These are phyloP conservation scores for Onygenales sp. DNA, from an alignment of 2,329 filamentous ascomycete species.

Conservation along the genomic window DNA sequence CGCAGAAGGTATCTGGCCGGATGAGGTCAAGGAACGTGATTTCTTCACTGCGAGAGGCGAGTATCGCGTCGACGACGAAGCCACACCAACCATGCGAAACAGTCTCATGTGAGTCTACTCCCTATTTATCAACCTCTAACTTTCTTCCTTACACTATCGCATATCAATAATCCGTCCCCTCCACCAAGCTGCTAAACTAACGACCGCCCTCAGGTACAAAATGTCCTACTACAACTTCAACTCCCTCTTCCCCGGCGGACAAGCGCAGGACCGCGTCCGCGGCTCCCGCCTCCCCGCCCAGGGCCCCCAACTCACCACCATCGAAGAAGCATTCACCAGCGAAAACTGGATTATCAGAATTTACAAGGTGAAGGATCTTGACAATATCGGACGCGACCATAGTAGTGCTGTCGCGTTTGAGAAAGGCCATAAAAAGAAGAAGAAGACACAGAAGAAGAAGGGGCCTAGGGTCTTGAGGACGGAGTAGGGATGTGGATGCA, in stretches of 20 bases:
- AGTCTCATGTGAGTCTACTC: slow-evolving; percentile 78
- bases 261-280: slow-evolving; percentile 84
- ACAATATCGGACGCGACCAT: slow-evolving; percentile 90
- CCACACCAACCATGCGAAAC: slow-evolving; percentile 96
- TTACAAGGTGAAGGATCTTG: slow-evolving; percentile 98
- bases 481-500: slow-evolving; percentile 3
- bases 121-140: background rate
- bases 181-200: slow-evolving; percentile 1
- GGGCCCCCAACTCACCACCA: slow-evolving; percentile 72
- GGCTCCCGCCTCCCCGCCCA: slow-evolving; percentile 69
- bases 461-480: slow-evolving; percentile 36
- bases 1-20: slow-evolving; percentile 98
- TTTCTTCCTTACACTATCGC: background rate
- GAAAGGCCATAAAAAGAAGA: slow-evolving; percentile 44
- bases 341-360: slow-evolving; percentile 99
- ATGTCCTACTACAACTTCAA: slow-evolving; percentile 99
- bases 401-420: slow-evolving; percentile 48
- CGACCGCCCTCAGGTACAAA: slow-evolving; percentile 67
- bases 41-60: slow-evolving; percentile 93
- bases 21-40: slow-evolving; percentile 92
- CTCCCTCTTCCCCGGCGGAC: slow-evolving; percentile 79
- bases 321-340: slow-evolving; percentile 96
- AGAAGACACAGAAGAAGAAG: slow-evolving; percentile 33
- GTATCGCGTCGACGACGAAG: slow-evolving; percentile 87
- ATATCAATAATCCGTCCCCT: slow-evolving; percentile 12